A percentile compares a stretch with the other conserved stretches of the same genome.
Conservation (phyloP, 139 green algal species). For the Micractinium conductrix region DNA sequence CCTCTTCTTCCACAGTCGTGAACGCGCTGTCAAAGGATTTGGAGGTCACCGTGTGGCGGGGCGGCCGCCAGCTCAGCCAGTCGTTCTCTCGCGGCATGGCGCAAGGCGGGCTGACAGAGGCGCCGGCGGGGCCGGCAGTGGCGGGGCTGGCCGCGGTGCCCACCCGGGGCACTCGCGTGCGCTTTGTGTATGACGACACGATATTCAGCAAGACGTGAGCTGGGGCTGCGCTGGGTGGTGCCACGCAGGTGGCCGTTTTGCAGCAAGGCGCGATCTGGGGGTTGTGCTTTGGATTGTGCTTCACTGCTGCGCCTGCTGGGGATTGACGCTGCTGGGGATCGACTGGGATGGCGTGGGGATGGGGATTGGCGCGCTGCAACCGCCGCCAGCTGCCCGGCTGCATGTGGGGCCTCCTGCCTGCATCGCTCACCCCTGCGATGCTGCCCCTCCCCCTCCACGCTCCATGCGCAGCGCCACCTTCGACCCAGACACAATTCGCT, state of each 20-base stretch:
- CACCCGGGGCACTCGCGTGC: conserved; percentile 73
- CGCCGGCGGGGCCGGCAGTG: not conserved
- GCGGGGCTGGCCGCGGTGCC: conserved; percentile 32
- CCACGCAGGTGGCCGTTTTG: not conserved
- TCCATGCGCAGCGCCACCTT: conserved; percentile 59
- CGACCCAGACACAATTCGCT: conserved; percentile 81
- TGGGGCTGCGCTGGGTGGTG: no score
- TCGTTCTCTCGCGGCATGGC: conserved; percentile 72
- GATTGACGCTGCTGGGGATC: no score
- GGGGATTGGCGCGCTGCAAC: no score
- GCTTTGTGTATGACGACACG: conserved; percentile 85
- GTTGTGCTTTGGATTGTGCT: no score
- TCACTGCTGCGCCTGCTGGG: no score
- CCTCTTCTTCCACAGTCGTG: not conserved
- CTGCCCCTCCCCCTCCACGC: no score
- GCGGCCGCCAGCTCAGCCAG: conserved; percentile 72
- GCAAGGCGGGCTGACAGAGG: conserved; percentile 10
- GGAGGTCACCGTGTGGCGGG: conserved; percentile 78
- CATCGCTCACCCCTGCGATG: no score
- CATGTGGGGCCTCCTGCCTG: no score
- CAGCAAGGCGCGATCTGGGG: no score
- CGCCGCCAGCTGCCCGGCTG: no score
- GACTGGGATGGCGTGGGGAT: no score
- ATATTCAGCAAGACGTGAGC: conserved; percentile 75
- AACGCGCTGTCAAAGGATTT: conserved; percentile 93